A percentile compares a stretch with the other conserved stretches of the same genome.
Evolutionary conservation across 352 stramenopile genomes (phyloP).

Genomic region (Pythium scleroteichum): DNA sequence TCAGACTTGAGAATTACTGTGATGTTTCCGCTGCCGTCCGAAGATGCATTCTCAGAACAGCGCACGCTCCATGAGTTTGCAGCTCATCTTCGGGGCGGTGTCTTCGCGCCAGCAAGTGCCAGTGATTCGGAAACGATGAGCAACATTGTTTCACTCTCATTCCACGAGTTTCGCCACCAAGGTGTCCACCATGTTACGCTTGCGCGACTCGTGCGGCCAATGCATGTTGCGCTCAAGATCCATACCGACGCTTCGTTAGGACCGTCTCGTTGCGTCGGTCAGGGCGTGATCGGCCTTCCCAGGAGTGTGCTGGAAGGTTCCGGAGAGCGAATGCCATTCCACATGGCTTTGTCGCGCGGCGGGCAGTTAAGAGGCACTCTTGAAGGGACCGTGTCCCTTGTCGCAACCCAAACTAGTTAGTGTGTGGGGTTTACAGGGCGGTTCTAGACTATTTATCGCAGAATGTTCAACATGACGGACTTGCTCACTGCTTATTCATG

Average conservation of each 20-base stretch:
- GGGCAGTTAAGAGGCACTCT: constrained; percentile 60
- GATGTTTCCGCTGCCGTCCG: constrained; percentile 77
- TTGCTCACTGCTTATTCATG: neutral
- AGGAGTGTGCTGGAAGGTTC: constrained; percentile 34
- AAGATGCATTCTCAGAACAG: constrained; percentile 85
- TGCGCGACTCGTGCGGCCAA: constrained; percentile 46
- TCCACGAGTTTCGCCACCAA: constrained; percentile 18
- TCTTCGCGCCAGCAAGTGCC: constrained; percentile 31
- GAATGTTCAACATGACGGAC: neutral
- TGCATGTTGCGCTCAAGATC: constrained; percentile 78
- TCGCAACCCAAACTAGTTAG: constrained; percentile 5
- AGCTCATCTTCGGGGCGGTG: constrained; percentile 59
- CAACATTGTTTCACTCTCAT: constrained; percentile 24
- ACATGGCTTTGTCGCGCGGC: constrained; percentile 53
- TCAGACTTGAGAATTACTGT: constrained; percentile 46
- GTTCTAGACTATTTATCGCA: constrained; percentile 25
- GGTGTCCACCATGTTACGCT: constrained; percentile 63
- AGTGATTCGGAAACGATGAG: constrained; percentile 25
- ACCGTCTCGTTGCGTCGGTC: constrained; percentile 41
- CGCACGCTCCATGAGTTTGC: constrained; percentile 80
- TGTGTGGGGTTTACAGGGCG: constrained; percentile 17
- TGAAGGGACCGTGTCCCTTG: constrained; percentile 41
- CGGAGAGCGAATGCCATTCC: constrained; percentile 41
- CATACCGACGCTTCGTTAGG: constrained; percentile 43
- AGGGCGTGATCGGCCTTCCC: constrained; percentile 68